Conservation (phyloP, 306 rosid species). For the Castanospermum australe region DNA sequence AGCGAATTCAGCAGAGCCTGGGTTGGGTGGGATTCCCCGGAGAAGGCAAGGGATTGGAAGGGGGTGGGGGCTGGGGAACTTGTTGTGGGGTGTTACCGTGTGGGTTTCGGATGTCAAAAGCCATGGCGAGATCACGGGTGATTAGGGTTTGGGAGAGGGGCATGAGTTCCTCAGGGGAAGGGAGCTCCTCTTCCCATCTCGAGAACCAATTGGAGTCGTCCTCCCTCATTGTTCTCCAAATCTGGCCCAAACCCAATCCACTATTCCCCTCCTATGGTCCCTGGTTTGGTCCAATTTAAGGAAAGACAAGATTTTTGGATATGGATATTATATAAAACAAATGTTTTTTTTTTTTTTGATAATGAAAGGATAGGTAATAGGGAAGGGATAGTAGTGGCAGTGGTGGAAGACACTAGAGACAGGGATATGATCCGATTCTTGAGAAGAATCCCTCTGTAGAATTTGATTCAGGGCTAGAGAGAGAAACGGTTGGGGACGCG, state of each 20-base stretch:
- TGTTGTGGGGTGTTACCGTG: slow-evolving; percentile 33
- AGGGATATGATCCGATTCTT: slow-evolving; percentile 9
- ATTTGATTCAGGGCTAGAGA: slow-evolving; percentile 1
- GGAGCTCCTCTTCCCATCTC: slow-evolving; percentile 87
- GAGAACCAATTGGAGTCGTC: slow-evolving; percentile 92
- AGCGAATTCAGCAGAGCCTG: slow-evolving; percentile 71
- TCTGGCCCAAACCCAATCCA: slow-evolving; percentile 23
- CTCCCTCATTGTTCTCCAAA: slow-evolving; percentile 65
- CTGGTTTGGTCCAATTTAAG: not conserved
- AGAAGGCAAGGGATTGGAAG: slow-evolving; percentile 46
- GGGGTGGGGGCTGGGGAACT: slow-evolving; percentile 33
- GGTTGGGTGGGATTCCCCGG: slow-evolving; percentile 49
- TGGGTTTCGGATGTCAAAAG: slow-evolving; percentile 75
- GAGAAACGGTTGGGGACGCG: not conserved
- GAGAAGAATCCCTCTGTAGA: slow-evolving; percentile 5
- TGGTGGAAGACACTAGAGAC: slow-evolving; percentile 4
- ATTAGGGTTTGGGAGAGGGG: slow-evolving; percentile 96
- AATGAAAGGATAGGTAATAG: not conserved
- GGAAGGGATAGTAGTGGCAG: not conserved
- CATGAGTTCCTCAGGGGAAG: slow-evolving; percentile 79
- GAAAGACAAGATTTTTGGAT: not conserved
- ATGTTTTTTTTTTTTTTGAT: not conserved
- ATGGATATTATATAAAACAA: not conserved
- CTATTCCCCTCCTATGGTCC: not conserved
- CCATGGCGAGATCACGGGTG: slow-evolving; percentile 90